phyloP scores from a whole-genome alignment of 768 basidiomycete species.

The Termitomyces sp. region DNA sequence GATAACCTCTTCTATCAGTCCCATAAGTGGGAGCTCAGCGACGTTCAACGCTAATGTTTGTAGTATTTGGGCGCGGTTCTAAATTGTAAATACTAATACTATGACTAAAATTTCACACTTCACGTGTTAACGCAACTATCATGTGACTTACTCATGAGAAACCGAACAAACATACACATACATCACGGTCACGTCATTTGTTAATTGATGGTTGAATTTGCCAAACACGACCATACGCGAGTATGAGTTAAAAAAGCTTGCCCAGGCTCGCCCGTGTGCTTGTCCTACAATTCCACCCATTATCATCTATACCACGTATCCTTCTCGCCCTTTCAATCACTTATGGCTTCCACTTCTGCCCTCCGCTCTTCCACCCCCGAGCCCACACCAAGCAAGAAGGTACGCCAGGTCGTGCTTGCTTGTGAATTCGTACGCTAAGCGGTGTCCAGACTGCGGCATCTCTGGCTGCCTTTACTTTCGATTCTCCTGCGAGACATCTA shows the following conservation, averaged over 20 bases:
- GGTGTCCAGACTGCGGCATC: constrained; percentile 34
- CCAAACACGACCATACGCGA: constrained; percentile 34
- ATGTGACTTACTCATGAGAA: neutral
- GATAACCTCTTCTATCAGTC: constrained; percentile 1
- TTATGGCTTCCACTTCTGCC: constrained; percentile 25
- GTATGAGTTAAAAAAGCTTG: constrained; percentile 16
- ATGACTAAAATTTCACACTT: constrained; percentile 5
- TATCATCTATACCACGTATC: neutral
- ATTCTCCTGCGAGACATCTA: constrained; percentile 14
- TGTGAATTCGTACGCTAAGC: neutral
- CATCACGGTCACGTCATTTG: constrained; percentile 18
- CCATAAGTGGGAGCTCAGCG: neutral
- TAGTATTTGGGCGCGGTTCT: neutral
- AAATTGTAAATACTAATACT: neutral
- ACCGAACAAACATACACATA: constrained; percentile 19
- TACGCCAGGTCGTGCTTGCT: constrained; percentile 15
- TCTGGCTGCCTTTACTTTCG: constrained; percentile 37
- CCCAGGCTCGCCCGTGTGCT: neutral
- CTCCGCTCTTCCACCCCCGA: constrained; percentile 25
- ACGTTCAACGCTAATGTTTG: neutral
- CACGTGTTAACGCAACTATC: constrained; percentile 1
- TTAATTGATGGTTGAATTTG: constrained; percentile 17
- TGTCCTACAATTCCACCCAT: constrained; percentile 1
- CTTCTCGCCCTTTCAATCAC: constrained; percentile 6
- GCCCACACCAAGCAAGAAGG: constrained; percentile 51